phyloP scores from a whole-genome alignment of 2,329 filamentous ascomycete genomes.

The Colletotrichum lini region DNA sequence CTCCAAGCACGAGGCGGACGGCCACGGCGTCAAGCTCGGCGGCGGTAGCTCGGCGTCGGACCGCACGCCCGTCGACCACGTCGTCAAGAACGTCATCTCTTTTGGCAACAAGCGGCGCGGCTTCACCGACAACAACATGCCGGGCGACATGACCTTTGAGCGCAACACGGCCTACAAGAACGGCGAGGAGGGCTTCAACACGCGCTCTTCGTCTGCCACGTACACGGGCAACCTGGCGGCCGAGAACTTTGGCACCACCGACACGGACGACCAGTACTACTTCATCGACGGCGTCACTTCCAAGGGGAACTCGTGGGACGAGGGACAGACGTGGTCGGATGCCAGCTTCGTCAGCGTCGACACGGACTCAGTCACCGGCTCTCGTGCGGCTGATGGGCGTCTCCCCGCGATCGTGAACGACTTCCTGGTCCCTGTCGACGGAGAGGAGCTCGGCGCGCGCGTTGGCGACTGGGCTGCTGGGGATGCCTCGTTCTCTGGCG shows the following conservation, averaged over 20 bases:
- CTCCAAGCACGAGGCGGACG: conserved; percentile 57
- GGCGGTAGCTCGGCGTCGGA: conserved; percentile 51
- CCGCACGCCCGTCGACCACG: conserved; percentile 56
- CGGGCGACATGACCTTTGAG: conserved; percentile 55
- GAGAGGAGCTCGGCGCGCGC: conserved; percentile 9
- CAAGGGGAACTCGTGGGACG: conserved; percentile 30
- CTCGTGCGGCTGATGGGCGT: conserved; percentile 3
- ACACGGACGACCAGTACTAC: conserved; percentile 15
- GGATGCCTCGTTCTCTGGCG: not conserved
- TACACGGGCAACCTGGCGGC: conserved; percentile 30
- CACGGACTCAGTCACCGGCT: not conserved
- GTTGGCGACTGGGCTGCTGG: not conserved
- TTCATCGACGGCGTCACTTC: not conserved
- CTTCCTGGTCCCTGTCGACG: conserved; percentile 7
- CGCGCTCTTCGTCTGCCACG: conserved; percentile 46
- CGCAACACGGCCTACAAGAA: conserved; percentile 63
- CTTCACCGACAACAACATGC: conserved; percentile 61
- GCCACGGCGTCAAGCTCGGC: conserved; percentile 64
- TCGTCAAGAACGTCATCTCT: conserved; percentile 59
- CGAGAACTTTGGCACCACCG: conserved; percentile 21
- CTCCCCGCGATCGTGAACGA: conserved; percentile 1
- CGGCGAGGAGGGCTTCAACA: conserved; percentile 56
- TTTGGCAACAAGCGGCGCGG: conserved; percentile 60
- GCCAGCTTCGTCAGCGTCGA: not conserved
- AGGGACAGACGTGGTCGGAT: conserved; percentile 11